These are phyloP conservation scores for Bidens hawaiensis DNA, from an alignment of 140 eudicot genomes.

Conservation along the genomic window DNA sequence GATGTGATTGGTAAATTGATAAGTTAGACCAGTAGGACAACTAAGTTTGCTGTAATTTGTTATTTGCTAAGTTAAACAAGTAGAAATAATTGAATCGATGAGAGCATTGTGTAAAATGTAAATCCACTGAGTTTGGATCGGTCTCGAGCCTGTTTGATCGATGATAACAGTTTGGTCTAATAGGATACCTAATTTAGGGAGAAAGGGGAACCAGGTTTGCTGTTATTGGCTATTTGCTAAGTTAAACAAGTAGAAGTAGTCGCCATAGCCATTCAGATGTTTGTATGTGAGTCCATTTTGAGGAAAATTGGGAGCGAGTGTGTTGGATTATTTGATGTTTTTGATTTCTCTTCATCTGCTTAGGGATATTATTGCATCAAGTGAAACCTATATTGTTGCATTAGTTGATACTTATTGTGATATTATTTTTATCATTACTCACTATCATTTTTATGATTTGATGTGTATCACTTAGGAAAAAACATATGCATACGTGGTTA, in stretches of 20 bases:
- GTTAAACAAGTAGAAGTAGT: too few relatives aligned
- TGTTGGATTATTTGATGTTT: constrained; percentile 1
- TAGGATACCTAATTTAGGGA: constrained; percentile 13
- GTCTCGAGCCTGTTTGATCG: background rate
- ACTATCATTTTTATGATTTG: constrained; percentile 12
- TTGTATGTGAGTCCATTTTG: background rate
- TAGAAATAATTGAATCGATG: too few relatives aligned
- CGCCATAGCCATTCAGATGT: background rate
- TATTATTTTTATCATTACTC: background rate
- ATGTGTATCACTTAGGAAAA: background rate
- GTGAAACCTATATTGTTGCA: constrained; percentile 1
- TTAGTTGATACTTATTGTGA: background rate
- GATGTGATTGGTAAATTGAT: too few relatives aligned
- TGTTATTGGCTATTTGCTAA: background rate
- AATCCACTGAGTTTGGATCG: constrained; percentile 10
- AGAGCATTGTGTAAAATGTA: background rate
- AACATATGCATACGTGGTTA: background rate
- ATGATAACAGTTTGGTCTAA: constrained; percentile 10
- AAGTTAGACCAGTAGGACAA: too few relatives aligned
- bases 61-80: background rate
- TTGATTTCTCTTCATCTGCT: constrained; percentile 7
- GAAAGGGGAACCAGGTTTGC: background rate
- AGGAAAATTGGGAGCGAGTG: constrained; percentile 5
- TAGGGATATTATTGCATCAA: background rate
- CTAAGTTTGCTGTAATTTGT: too few relatives aligned